Evolutionary conservation across 2,329 filamentous ascomycete genomes (phyloP), one percentile per base, ranked within the genome.

Genomic region (Chrysoporthe deuterocubensis): DNA sequence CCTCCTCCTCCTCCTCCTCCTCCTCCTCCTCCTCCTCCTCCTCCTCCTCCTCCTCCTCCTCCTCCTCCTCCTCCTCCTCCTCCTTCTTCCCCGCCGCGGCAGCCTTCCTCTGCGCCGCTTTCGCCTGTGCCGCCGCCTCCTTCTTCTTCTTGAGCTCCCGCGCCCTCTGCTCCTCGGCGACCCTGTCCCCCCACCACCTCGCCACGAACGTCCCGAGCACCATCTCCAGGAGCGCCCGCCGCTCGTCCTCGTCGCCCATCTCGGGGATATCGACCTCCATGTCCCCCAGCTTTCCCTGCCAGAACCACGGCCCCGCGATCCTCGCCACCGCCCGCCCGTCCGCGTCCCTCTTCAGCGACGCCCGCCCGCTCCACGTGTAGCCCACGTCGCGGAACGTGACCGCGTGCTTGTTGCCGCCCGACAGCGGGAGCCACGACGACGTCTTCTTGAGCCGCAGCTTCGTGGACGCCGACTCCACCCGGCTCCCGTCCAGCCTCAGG

Each of bases 351-450:
- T 48, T 62, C 58, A 67, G 63, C 62, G 60, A 57, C 58, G 62
- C 59, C 50, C 58, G 67, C 26, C 68, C 68, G n/a, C 62, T 62
- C 68, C 68, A 69, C 37, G 68, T 69, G 58, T 69, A 69, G 11
- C 65, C 65, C 14, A 40, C 46, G 18, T 21, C 68, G 26, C 37
- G 50, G 65, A 69, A 69, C 18, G 65, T 65, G 18, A 69, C 65
- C 3, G 65, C 57, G 62, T 66, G 68, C 18, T 59, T 65, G 62
- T 67, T 62, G 58, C 59, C 61, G 1, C 65, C 65, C 26, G 42
- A n/a, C 18, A 65, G 63, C 16, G 54, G 63, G 42, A 65, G n/a
- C 63, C 63, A 65, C 52, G 64, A 69, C 50, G 65, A 67, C 16
- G 68, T 67, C 42, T 60, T 67, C 59, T 63, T 69, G 62, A 69